Evolutionary conservation across 805 yeast genomes (phyloP).

Genomic region (Brettanomyces custersianus): DNA sequence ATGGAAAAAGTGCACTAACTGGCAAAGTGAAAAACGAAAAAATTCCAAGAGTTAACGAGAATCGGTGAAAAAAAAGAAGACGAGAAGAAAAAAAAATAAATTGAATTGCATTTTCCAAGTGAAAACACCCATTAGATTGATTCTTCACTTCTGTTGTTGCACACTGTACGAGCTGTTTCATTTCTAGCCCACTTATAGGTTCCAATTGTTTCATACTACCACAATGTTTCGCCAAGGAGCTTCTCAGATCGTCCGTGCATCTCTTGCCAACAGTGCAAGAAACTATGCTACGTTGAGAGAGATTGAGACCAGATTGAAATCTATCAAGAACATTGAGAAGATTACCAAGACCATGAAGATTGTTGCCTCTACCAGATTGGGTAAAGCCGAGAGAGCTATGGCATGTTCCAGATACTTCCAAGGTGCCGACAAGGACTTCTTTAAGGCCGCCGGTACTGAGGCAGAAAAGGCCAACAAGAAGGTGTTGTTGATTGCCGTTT

Average conservation of each 20-base stretch:
- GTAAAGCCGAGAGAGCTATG: conserved; percentile 95
- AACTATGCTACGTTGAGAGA: conserved; percentile 97
- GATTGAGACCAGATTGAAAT: conserved; percentile 95
- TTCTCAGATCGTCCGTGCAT: conserved; percentile 39
- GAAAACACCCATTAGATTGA: no score
- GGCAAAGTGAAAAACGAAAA: no score
- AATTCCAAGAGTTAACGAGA: no score
- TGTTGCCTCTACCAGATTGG: conserved; percentile 95
- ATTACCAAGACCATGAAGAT: conserved; percentile 99
- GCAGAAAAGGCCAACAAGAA: conserved; percentile 37
- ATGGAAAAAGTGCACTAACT: no score
- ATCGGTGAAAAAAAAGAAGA: no score
- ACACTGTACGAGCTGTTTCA: not conserved
- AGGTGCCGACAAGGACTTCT: conserved; percentile 71
- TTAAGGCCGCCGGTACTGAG: conserved; percentile 71
- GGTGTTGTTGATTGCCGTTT: conserved; percentile 75
- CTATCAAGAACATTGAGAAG: conserved; percentile 97
- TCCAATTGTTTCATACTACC: not conserved
- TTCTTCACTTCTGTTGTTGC: no score
- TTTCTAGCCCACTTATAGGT: not conserved
- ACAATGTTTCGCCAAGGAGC: conserved; percentile 48
- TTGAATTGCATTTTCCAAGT: no score
- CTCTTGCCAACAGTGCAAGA: conserved; percentile 28
- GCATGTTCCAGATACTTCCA: conserved; percentile 77
- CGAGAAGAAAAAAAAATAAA: no score